These are phyloP conservation scores for Breviolum minutum DNA, from an alignment of 73 alveolate genomes.

Conservation along the genomic window DNA sequence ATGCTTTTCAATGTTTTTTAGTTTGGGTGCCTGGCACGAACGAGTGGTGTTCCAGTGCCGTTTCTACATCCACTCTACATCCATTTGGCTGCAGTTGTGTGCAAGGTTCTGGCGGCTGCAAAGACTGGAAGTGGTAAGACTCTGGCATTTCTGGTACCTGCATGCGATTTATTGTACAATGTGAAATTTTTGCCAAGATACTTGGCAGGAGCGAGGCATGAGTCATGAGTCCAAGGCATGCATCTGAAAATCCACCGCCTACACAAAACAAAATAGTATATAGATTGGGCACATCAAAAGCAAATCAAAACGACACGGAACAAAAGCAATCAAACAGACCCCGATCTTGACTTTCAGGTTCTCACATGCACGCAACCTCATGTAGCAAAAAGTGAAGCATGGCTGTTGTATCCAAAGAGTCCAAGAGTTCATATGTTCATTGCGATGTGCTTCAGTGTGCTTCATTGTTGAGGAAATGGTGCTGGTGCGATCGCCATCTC, in stretches of 20 bases:
- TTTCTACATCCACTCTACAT: slow-evolving; percentile 96
- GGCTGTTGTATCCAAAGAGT: not conserved
- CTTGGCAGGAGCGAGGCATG: slow-evolving; percentile 61
- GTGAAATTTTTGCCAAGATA: slow-evolving; percentile 97
- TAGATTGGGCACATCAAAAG: not conserved
- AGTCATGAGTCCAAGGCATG: not conserved
- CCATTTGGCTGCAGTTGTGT: slow-evolving; percentile 96
- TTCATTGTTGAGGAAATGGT: slow-evolving; percentile 97
- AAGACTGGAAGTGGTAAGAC: slow-evolving; percentile 99
- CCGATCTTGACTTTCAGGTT: not conserved
- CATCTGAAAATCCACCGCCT: too few relatives aligned
- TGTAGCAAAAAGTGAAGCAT: not conserved
- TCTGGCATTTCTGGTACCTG: slow-evolving; percentile 99
- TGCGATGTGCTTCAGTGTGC: slow-evolving; percentile 76
- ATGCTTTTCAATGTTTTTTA: not conserved
- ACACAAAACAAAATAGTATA: too few relatives aligned
- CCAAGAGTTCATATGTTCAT: not conserved
- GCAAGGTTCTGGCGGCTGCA: slow-evolving; percentile 99
- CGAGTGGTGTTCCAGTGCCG: slow-evolving; percentile 65
- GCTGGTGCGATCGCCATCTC: slow-evolving; percentile 99
- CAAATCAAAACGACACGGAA: not conserved
- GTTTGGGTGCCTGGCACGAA: not conserved
- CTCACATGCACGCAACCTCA: not conserved
- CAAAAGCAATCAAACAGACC: not conserved
- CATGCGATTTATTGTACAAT: slow-evolving; percentile 98